Conservation (phyloP, 495 filamentous ascomycete species). For the Astrothelium macrocarpum region DNA sequence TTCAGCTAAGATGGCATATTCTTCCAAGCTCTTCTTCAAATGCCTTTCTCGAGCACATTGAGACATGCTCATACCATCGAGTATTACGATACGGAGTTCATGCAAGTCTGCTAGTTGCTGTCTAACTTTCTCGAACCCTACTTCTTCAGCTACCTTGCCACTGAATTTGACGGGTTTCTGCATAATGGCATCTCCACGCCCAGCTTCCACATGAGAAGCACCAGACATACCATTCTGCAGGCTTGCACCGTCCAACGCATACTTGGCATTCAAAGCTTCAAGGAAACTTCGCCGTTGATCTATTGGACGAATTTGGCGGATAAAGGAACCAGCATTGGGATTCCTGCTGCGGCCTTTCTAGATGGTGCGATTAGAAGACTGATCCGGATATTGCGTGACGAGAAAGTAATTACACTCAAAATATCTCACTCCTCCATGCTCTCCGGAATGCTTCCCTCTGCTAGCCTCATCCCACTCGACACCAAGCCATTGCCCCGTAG, state of each 20-base stretch:
- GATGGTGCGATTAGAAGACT: constrained; percentile 10
- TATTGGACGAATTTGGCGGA: constrained; percentile 61
- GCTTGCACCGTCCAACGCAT: constrained; percentile 47
- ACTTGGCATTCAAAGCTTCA: constrained; percentile 72
- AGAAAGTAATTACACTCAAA: constrained; percentile 58
- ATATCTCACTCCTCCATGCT: constrained; percentile 66
- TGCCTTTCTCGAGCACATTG: constrained; percentile 28
- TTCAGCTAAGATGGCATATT: constrained; percentile 2
- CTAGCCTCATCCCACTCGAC: constrained; percentile 90
- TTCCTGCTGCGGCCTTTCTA: constrained; percentile 52
- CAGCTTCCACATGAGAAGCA: constrained; percentile 21
- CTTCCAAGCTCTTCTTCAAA: constrained; percentile 1
- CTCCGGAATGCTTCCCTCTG: constrained; percentile 83
- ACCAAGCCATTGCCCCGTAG: constrained; percentile 76
- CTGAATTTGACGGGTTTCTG: constrained; percentile 57
- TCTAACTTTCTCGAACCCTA: constrained; percentile 90
- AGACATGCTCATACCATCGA: constrained; percentile 62
- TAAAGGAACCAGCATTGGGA: constrained; percentile 69
- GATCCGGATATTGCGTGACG: neutral
- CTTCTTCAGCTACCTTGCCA: constrained; percentile 83
- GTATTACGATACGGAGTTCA: constrained; percentile 67
- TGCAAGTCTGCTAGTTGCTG: constrained; percentile 64
- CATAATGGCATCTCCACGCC: neutral
- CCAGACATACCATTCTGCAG: constrained; percentile 19
- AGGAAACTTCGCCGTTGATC: constrained; percentile 64